These are phyloP conservation scores for Globisporangium paroecandrum DNA, from an alignment of 352 stramenopile genomes.

Conservation along the genomic window DNA sequence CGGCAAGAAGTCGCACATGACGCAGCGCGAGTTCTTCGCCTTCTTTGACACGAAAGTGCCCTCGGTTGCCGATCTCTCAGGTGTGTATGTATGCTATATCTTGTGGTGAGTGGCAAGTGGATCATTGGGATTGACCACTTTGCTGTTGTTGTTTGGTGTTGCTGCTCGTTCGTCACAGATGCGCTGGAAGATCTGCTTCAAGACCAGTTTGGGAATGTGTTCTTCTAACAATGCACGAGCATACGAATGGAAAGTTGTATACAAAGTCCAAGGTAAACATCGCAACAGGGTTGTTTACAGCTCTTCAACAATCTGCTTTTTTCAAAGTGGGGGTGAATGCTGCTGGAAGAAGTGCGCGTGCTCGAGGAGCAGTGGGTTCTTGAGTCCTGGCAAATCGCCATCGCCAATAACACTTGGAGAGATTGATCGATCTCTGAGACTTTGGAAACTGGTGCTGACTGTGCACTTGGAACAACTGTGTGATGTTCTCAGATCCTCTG, in stretches of 20 bases:
- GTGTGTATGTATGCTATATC: conserved; percentile 17
- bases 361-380: too few relatives aligned
- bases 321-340: neutral
- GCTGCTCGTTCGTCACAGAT: conserved; percentile 23
- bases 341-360: neutral
- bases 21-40: conserved; percentile 48
- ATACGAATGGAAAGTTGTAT: neutral
- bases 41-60: conserved; percentile 62
- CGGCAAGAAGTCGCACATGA: conserved; percentile 43
- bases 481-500: too few relatives aligned
- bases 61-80: conserved; percentile 50
- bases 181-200: conserved; percentile 39
- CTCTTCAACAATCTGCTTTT: neutral
- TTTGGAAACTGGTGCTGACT: too few relatives aligned
- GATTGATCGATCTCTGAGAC: too few relatives aligned
- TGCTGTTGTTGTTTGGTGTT: neutral
- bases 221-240: conserved; percentile 27
- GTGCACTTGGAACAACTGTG: too few relatives aligned
- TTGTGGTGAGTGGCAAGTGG: neutral
- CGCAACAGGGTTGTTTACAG: neutral
- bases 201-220: conserved; percentile 54
- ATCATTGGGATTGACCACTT: neutral
- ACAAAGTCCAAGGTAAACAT: neutral
- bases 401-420: too few relatives aligned
- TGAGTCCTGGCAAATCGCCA: too few relatives aligned